Evolutionary conservation across 1,284 basidiomycete species (phyloP).

Genomic region (Boletus semigastroideus): DNA sequence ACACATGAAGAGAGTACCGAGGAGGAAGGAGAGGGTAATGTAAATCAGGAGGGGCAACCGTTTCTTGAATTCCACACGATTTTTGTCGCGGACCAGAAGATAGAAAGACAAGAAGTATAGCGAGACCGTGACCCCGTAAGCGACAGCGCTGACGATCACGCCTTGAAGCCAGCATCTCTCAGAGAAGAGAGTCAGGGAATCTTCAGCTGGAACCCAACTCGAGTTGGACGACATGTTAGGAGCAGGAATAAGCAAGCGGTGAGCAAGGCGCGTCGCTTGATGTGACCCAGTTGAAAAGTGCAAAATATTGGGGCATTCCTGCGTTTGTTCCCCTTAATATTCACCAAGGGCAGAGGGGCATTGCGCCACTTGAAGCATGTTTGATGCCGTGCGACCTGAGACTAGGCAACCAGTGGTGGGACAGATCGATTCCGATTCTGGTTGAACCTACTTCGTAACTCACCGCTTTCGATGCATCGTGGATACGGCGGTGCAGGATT

Average conservation of each 20-base stretch:
- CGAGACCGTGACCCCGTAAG: conserved; percentile 11
- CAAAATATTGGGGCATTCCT: neutral
- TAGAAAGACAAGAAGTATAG: conserved; percentile 15
- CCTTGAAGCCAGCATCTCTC: conserved; percentile 18
- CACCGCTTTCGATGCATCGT: neutral
- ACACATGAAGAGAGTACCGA: conserved; percentile 27
- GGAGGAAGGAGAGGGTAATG: conserved; percentile 21
- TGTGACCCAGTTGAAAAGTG: neutral
- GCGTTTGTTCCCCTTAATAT: neutral
- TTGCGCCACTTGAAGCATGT: too few relatives aligned
- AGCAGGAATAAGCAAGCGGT: neutral
- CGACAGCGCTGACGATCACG: conserved; percentile 10
- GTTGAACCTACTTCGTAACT: too few relatives aligned
- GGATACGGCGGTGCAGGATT: neutral
- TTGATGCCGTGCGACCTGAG: too few relatives aligned
- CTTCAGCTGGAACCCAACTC: conserved; percentile 19
- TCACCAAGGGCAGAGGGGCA: too few relatives aligned
- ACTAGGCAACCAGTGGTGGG: too few relatives aligned
- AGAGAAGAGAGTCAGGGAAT: conserved; percentile 11
- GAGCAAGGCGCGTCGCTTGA: neutral
- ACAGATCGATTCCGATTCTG: neutral
- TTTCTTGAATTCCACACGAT: neutral
- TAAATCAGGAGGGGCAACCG: conserved; percentile 17
- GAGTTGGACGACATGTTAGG: conserved; percentile 14
- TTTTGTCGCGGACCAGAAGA: conserved; percentile 10